These are phyloP conservation scores for Echinosophora koreensis DNA, from an alignment of 306 rosid genomes.

Conservation along the genomic window DNA sequence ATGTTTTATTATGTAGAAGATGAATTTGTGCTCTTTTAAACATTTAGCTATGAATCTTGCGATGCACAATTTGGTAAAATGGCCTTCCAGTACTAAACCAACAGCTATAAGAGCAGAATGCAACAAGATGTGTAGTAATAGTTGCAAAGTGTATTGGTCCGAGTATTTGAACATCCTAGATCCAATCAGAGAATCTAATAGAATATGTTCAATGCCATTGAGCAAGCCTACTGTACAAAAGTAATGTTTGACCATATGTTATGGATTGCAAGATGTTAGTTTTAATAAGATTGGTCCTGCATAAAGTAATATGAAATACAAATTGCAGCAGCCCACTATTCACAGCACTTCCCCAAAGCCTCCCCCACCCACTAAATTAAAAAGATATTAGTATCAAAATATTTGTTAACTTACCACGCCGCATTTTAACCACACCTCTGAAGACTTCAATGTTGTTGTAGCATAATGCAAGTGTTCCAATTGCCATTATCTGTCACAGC, in stretches of 20 bases:
- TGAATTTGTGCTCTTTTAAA: no score
- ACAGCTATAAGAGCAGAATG: conserved; percentile 30
- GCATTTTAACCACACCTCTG: conserved; percentile 97
- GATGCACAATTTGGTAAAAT: no score
- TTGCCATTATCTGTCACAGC: conserved; percentile 83
- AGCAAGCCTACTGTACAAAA: conserved; percentile 3
- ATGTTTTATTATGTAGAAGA: neutral
- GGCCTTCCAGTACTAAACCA: conserved; percentile 23
- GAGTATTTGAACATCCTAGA: conserved; percentile 32
- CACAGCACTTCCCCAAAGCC: conserved; percentile 10
- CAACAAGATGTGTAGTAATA: neutral
- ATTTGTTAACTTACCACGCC: conserved; percentile 80
- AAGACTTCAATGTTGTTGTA: conserved; percentile 89
- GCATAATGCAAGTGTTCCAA: conserved; percentile 93
- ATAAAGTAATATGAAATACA: conserved; percentile 6
- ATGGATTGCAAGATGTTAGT: neutral
- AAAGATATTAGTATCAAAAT: conserved; percentile 29
- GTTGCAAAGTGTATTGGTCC: conserved; percentile 30
- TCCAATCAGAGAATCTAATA: conserved; percentile 27
- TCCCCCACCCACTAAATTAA: conserved; percentile 15
- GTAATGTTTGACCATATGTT: neutral
- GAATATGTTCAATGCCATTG: conserved; percentile 29
- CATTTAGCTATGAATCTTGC: no score
- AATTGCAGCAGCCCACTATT: conserved; percentile 34
- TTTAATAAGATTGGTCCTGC: conserved; percentile 21